Evolutionary conservation across 257 asterid species (phyloP).

Genomic region (Forsythia viridissima): DNA sequence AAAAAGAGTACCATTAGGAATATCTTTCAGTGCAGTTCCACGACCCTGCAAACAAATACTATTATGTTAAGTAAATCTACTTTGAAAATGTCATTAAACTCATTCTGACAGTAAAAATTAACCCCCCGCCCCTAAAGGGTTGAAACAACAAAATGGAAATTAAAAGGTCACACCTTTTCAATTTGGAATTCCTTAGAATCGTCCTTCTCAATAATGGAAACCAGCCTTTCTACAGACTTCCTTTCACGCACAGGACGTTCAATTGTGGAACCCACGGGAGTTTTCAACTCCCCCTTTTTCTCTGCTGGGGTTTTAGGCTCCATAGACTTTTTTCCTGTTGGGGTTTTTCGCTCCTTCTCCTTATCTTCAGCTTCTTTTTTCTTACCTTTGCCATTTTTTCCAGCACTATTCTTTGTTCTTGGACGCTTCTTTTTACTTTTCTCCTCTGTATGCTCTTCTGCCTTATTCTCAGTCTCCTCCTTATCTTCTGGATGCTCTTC

Average conservation of each 20-base stretch:
- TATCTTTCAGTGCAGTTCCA: conserved; percentile 93
- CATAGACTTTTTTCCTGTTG: conserved; percentile 29
- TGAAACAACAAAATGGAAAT: neutral
- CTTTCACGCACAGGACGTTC: conserved; percentile 95
- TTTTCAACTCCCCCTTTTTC: conserved; percentile 58
- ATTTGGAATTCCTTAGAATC: conserved; percentile 58
- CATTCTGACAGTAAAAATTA: neutral
- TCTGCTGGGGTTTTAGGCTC: conserved; percentile 28
- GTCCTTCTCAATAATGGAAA: conserved; percentile 76
- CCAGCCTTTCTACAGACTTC: conserved; percentile 89
- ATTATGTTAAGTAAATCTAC: conserved; percentile 17
- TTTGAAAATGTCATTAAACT: conserved; percentile 1
- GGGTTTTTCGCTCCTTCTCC: conserved; percentile 31
- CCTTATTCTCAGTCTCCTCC: conserved; percentile 38
- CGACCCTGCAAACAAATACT: conserved; percentile 66
- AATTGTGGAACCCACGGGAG: conserved; percentile 50
- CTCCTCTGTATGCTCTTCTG: conserved; percentile 38
- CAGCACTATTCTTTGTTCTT: conserved; percentile 43
- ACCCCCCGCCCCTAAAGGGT: neutral
- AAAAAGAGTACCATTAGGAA: conserved; percentile 73
- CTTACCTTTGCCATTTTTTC: conserved; percentile 36
- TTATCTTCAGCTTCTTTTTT: conserved; percentile 38
- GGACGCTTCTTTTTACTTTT: conserved; percentile 53
- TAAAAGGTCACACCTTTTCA: conserved; percentile 61
- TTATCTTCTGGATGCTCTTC: conserved; percentile 31